A percentile compares a stretch with the other conserved stretches of the same genome.
phyloP scores from a whole-genome alignment of 768 basidiomycete species.

The Termitomyces sp. region DNA sequence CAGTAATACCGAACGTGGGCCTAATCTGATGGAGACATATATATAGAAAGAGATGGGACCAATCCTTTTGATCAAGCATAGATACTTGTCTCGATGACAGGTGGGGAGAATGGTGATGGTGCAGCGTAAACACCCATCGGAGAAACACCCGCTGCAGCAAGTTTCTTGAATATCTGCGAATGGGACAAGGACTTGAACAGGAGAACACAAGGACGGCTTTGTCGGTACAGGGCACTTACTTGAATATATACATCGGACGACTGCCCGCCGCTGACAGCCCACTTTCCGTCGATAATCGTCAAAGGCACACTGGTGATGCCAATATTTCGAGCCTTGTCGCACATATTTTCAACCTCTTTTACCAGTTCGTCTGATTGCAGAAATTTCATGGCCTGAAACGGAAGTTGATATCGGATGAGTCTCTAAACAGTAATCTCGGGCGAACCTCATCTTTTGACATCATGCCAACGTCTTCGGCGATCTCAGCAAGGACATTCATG shows the following conservation, averaged over 20 bases:
- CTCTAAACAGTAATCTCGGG: constrained; percentile 7
- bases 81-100: constrained; percentile 23
- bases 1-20: neutral
- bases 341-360: constrained; percentile 58
- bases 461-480: constrained; percentile 49
- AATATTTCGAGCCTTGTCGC: constrained; percentile 52
- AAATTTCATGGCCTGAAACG: constrained; percentile 52
- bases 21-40: neutral
- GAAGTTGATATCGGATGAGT: neutral
- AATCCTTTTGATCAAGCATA: constrained; percentile 4
- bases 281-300: constrained; percentile 72
- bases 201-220: neutral
- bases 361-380: constrained; percentile 59
- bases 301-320: constrained; percentile 79
- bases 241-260: constrained; percentile 64
- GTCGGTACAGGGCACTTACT: constrained; percentile 29
- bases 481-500: constrained; percentile 46
- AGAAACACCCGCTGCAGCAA: constrained; percentile 31
- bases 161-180: constrained; percentile 43
- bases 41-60: neutral
- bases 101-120: constrained; percentile 27
- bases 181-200: neutral
- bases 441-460: constrained; percentile 58
- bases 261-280: constrained; percentile 73
- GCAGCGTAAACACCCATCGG: constrained; percentile 23